These are phyloP conservation scores for Ustulina deusta DNA, from an alignment of 2,329 filamentous ascomycete species.

Conservation along the genomic window DNA sequence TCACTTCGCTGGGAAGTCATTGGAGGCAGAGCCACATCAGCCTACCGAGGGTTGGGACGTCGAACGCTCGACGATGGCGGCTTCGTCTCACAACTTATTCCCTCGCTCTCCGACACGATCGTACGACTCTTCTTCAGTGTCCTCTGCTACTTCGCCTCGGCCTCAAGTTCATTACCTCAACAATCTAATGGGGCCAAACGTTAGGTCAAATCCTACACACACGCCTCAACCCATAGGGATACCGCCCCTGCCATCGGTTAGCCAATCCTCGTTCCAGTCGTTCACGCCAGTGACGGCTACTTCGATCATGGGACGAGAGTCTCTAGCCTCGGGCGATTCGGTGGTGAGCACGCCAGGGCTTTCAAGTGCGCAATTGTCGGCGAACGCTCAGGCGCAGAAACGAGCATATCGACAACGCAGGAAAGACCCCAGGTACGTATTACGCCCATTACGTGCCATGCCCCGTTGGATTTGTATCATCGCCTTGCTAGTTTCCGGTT, in stretches of 20 bases:
- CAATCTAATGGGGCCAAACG: conserved; percentile 64
- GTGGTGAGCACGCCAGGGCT: conserved; percentile 66
- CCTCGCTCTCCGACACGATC: conserved; percentile 71
- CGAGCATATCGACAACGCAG: conserved; percentile 92
- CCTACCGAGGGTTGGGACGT: conserved; percentile 51
- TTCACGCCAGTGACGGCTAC: conserved; percentile 64
- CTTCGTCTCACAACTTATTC: conserved; percentile 68
- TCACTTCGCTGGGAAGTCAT: conserved; percentile 55
- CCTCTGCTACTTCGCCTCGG: conserved; percentile 70
- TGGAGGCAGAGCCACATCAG: conserved; percentile 54
- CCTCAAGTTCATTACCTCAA: conserved; percentile 65
- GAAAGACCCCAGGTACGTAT: conserved; percentile 80
- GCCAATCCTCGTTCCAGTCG: conserved; percentile 61
- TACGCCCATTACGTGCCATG: neutral
- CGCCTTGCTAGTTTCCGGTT: conserved; percentile 17
- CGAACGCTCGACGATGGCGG: conserved; percentile 62
- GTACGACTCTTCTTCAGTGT: conserved; percentile 74
- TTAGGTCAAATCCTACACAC: conserved; percentile 62
- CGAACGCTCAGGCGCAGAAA: conserved; percentile 80
- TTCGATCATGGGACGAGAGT: conserved; percentile 68
- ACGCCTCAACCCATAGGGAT: conserved; percentile 67
- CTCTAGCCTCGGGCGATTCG: conserved; percentile 70
- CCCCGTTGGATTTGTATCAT: neutral
- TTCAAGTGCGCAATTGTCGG: conserved; percentile 55
- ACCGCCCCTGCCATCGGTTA: conserved; percentile 62